Conservation (phyloP, 768 basidiomycete genomes). For the Boletus sp. region DNA sequence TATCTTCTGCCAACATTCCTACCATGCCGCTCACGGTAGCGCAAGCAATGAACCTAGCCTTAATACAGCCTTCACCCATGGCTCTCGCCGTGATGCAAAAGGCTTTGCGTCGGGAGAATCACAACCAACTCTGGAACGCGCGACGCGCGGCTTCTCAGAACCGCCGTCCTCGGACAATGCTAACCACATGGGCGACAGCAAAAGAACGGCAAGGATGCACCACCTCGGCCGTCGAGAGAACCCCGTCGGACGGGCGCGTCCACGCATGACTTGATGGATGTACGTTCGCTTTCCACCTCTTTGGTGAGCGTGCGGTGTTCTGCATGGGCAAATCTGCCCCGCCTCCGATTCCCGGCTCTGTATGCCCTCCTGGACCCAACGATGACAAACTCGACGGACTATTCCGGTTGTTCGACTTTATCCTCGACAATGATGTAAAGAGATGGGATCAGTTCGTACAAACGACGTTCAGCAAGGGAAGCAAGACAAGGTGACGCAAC, state of each 20-base stretch:
- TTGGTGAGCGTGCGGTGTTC: background rate
- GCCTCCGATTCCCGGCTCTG: constrained; percentile 73
- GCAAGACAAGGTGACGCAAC: constrained; percentile 73
- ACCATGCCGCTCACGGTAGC: constrained; percentile 94
- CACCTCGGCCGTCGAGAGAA: constrained; percentile 70
- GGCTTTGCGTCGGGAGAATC: constrained; percentile 80
- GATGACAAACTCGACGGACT: constrained; percentile 86
- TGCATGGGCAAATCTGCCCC: constrained; percentile 54
- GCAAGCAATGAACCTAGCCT: constrained; percentile 94
- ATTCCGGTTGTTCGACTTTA: constrained; percentile 86
- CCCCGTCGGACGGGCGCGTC: constrained; percentile 42
- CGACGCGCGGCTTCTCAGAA: constrained; percentile 72
- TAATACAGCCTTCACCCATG: constrained; percentile 89
- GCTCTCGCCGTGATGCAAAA: constrained; percentile 86
- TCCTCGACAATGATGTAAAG: constrained; percentile 89
- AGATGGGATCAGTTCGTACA: constrained; percentile 89
- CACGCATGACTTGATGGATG: constrained; percentile 23
- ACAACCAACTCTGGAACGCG: constrained; percentile 73
- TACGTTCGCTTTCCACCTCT: background rate
- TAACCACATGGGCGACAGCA: constrained; percentile 19
- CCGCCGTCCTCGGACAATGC: constrained; percentile 34
- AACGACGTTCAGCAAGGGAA: constrained; percentile 87
- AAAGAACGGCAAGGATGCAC: constrained; percentile 31
- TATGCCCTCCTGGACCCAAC: constrained; percentile 62
- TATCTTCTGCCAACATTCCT: constrained; percentile 95